Conservation (phyloP, 2,329 filamentous ascomycete species). For the Xenosphaeropsis pyriputrescens region DNA sequence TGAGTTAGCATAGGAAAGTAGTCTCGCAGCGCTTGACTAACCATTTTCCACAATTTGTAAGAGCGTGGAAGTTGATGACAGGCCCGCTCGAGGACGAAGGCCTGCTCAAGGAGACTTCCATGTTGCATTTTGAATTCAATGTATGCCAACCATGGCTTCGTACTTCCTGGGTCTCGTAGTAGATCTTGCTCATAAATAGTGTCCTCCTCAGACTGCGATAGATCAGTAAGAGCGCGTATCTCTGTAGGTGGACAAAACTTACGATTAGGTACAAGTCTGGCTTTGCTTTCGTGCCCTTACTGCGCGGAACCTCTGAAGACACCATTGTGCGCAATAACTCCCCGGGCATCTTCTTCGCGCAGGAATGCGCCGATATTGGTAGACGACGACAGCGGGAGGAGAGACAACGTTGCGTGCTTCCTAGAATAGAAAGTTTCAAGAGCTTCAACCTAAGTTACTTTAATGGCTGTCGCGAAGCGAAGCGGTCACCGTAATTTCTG, state of each 20-base stretch:
- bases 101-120: slow-evolving; percentile 74
- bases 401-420: neutral
- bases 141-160: slow-evolving; percentile 92
- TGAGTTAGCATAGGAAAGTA: slow-evolving; percentile 5
- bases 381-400: no score
- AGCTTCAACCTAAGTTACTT: slow-evolving; percentile 1
- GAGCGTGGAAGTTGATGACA: slow-evolving; percentile 82
- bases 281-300: slow-evolving; percentile 14
- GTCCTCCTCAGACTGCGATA: slow-evolving; percentile 64
- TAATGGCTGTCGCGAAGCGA: no score
- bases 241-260: slow-evolving; percentile 5
- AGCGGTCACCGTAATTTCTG: no score
- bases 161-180: slow-evolving; percentile 66
- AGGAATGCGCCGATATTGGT: neutral
- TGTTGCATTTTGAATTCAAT: slow-evolving; percentile 81
- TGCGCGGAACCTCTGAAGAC: slow-evolving; percentile 14
- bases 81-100: slow-evolving; percentile 76
- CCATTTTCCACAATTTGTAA: slow-evolving; percentile 97
- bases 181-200: slow-evolving; percentile 95
- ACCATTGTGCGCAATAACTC: slow-evolving; percentile 20
- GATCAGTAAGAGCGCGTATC: slow-evolving; percentile 6
- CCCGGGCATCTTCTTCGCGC: slow-evolving; percentile 19
- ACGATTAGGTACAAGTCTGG: slow-evolving; percentile 22
- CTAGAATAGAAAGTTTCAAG: neutral
- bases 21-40: slow-evolving; percentile 20